Evolutionary conservation across 2,329 filamentous ascomycete genomes (phyloP).

Genomic region (Aspergillus puulaauensis): DNA sequence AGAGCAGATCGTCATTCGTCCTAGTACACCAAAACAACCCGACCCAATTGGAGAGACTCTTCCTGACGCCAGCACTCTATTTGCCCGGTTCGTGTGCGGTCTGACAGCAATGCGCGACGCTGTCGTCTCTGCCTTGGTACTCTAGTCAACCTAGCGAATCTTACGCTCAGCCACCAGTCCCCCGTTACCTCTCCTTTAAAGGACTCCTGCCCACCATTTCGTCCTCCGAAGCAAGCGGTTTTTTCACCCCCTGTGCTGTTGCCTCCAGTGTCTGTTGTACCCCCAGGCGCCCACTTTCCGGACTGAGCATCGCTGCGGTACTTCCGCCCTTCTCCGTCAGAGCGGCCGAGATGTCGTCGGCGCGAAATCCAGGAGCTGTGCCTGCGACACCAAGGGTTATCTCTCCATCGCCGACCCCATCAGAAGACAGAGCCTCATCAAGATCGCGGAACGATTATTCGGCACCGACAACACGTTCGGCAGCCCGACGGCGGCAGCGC

Average conservation of each 20-base stretch:
- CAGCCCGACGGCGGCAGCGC: constrained; percentile 56
- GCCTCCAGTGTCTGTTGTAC: constrained; percentile 20
- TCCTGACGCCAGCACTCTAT: background rate
- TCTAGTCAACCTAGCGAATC: constrained; percentile 3
- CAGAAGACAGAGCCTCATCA: constrained; percentile 37
- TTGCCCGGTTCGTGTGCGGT: background rate
- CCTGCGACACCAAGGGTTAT: constrained; percentile 84
- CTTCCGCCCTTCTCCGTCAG: constrained; percentile 52
- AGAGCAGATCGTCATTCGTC: constrained; percentile 1
- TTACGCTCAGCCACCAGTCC: constrained; percentile 3
- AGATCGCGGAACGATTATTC: constrained; percentile 62
- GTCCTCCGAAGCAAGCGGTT: constrained; percentile 22
- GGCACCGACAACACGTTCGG: constrained; percentile 75
- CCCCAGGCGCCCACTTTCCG: constrained; percentile 24
- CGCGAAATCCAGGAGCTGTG: constrained; percentile 52
- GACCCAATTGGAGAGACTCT: background rate
- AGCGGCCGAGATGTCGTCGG: constrained; percentile 41
- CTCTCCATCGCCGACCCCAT: constrained; percentile 77
- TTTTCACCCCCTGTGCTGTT: constrained; percentile 22
- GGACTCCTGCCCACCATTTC: constrained; percentile 36
- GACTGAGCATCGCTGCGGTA: constrained; percentile 24
- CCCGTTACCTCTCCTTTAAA: constrained; percentile 7
- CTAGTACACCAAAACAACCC: background rate
- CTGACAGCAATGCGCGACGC: constrained; percentile 18
- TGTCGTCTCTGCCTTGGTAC: constrained; percentile 14